Evolutionary conservation across 129 eudicot species (phyloP).

Genomic region (Logfia minima): DNA sequence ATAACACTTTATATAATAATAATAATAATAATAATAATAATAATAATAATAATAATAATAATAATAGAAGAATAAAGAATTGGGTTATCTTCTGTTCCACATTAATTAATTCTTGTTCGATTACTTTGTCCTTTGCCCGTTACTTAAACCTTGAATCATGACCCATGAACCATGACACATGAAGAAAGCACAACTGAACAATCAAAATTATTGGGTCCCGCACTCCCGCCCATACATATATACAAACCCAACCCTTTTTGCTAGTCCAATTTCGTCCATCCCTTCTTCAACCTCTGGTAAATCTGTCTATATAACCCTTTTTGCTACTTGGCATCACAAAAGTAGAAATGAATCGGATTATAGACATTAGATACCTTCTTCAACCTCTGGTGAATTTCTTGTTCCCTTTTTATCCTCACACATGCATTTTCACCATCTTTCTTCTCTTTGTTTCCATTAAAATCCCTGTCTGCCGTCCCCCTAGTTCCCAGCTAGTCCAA

Average conservation of each 20-base stretch:
- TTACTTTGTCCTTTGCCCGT: no score
- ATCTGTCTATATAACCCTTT: no score
- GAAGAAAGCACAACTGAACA: neutral
- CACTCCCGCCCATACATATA: neutral
- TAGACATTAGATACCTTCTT: conserved; percentile 1
- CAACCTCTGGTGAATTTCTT: conserved; percentile 15
- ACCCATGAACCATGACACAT: neutral
- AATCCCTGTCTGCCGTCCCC: neutral
- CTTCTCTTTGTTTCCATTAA: conserved; percentile 28
- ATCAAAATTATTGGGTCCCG: no score
- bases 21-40: no score
- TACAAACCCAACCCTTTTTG: neutral
- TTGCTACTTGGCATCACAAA: neutral
- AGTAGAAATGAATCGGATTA: neutral
- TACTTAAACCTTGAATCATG: neutral
- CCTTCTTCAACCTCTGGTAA: no score
- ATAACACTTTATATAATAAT: no score
- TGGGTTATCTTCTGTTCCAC: no score
- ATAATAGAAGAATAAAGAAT: no score
- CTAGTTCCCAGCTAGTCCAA: neutral
- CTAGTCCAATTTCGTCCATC: no score
- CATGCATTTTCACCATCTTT: conserved; percentile 17
- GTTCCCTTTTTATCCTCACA: conserved; percentile 2
- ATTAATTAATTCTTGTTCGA: no score
- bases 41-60: no score